phyloP scores from a whole-genome alignment of 805 yeast genomes.

The Suhomyces tanzawaensis region DNA sequence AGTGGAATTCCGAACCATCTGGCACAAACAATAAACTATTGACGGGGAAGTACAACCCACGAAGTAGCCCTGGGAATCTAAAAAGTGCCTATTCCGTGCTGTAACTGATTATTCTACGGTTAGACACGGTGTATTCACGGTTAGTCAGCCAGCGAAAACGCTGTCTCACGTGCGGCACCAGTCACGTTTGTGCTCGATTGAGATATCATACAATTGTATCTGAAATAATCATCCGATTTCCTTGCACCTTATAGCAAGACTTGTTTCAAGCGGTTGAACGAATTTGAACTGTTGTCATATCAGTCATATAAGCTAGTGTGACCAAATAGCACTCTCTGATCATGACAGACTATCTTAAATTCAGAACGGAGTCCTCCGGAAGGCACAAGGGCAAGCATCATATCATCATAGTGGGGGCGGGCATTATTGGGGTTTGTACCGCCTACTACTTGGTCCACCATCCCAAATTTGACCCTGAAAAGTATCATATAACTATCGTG shows the following conservation, averaged over 20 bases:
- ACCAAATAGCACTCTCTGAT: neutral
- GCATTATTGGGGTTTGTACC: constrained; percentile 92
- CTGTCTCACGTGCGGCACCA: neutral
- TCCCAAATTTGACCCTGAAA: constrained; percentile 69
- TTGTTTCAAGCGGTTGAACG: neutral
- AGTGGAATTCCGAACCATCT: too few species aligned
- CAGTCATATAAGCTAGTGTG: neutral
- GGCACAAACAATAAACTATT: too few species aligned
- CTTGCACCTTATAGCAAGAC: neutral
- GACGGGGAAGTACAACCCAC: too few species aligned
- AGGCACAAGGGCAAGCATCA: constrained; percentile 63
- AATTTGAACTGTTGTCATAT: neutral
- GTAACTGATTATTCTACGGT: too few species aligned
- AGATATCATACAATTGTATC: neutral
- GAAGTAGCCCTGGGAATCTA: too few species aligned
- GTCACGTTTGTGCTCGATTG: neutral
- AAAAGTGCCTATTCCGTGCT: too few species aligned
- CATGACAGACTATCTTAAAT: constrained; percentile 14
- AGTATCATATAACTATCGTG: constrained; percentile 77
- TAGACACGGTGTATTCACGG: too few species aligned
- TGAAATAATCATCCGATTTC: constrained; percentile 4
- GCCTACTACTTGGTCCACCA: constrained; percentile 87
- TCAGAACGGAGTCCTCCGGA: constrained; percentile 42
- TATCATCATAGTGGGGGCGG: constrained; percentile 88
- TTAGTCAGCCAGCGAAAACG: too few species aligned